Evolutionary conservation across 371 early-diverging fungal genomes (phyloP).

Genomic region (Zychaea mexicana): DNA sequence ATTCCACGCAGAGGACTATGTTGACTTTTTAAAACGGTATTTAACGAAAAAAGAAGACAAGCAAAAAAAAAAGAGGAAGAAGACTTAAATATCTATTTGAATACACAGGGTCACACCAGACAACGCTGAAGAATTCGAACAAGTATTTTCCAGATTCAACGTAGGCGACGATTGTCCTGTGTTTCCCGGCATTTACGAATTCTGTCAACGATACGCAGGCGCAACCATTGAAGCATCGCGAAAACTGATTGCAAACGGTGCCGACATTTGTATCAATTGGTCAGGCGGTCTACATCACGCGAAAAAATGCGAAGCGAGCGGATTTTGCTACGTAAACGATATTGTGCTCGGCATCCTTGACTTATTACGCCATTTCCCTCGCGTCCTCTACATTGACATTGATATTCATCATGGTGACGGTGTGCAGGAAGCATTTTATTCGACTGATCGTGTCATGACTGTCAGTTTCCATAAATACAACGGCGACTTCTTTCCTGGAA

Average conservation of each 20-base stretch:
- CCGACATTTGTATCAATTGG: conserved; percentile 94
- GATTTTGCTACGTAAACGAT: conserved; percentile 97
- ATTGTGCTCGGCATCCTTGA: conserved; percentile 92
- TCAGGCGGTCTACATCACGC: conserved; percentile 97
- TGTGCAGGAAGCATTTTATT: conserved; percentile 94
- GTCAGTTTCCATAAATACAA: conserved; percentile 95
- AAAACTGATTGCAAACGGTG: conserved; percentile 72
- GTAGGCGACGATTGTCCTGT: conserved; percentile 98
- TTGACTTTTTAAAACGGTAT: conserved; percentile 95
- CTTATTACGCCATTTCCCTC: conserved; percentile 78
- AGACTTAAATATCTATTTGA: background rate
- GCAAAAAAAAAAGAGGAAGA: background rate
- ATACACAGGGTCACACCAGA: conserved; percentile 85
- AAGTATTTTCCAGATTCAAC: conserved; percentile 78
- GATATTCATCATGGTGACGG: conserved; percentile 98
- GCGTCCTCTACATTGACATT: conserved; percentile 94
- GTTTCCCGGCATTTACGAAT: conserved; percentile 97
- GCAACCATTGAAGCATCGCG: conserved; percentile 88
- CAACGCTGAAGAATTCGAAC: conserved; percentile 72
- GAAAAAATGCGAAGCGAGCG: conserved; percentile 90
- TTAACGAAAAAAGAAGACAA: too few species aligned
- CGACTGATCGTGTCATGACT: conserved; percentile 91
- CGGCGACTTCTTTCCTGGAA: conserved; percentile 93
- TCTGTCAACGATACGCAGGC: conserved; percentile 88
- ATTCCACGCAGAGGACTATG: conserved; percentile 97